A percentile compares a stretch with the other conserved stretches of the same genome.
Evolutionary conservation across 2,329 filamentous ascomycete species (phyloP).

Genomic region (Hymenoscyphus fructigenus): DNA sequence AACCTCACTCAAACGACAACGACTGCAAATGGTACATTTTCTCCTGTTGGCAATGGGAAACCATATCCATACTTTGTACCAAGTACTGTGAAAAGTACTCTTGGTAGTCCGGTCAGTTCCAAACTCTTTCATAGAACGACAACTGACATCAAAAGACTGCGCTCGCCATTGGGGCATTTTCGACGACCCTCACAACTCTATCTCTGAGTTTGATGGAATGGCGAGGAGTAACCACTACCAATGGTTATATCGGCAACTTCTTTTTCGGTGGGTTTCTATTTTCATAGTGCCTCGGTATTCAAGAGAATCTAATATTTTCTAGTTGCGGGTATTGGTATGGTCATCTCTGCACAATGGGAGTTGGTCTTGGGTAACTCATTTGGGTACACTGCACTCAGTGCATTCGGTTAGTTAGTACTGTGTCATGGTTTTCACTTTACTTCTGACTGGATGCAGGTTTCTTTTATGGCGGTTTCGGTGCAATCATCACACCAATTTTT

Average conservation of each 20-base stretch:
- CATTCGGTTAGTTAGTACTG: conserved; percentile 48
- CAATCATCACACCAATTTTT: conserved; percentile 47
- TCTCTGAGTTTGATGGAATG: conserved; percentile 56
- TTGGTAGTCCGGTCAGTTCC: conserved; percentile 29
- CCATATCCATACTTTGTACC: conserved; percentile 22
- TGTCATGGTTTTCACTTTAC: background rate
- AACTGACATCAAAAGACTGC: conserved; percentile 40
- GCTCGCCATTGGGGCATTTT: conserved; percentile 52
- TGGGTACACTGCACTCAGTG: conserved; percentile 52
- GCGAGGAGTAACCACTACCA: conserved; percentile 49
- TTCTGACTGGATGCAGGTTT: conserved; percentile 36
- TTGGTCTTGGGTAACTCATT: conserved; percentile 52
- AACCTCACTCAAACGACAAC: conserved; percentile 13
- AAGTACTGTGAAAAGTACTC: conserved; percentile 23
- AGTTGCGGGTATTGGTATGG: conserved; percentile 47
- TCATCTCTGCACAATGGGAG: conserved; percentile 57
- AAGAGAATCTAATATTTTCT: background rate
- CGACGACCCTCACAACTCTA: conserved; percentile 53
- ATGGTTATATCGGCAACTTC: conserved; percentile 55
- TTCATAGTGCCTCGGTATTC: conserved; percentile 34
- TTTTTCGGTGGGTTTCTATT: conserved; percentile 42
- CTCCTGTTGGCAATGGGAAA: background rate
- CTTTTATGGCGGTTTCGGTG: conserved; percentile 51
- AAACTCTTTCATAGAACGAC: background rate
- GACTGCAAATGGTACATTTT: conserved; percentile 6